Base-by-base conservation (phyloP, 768 basidiomycete species). In the Pleurotus ostreatus region DNA sequence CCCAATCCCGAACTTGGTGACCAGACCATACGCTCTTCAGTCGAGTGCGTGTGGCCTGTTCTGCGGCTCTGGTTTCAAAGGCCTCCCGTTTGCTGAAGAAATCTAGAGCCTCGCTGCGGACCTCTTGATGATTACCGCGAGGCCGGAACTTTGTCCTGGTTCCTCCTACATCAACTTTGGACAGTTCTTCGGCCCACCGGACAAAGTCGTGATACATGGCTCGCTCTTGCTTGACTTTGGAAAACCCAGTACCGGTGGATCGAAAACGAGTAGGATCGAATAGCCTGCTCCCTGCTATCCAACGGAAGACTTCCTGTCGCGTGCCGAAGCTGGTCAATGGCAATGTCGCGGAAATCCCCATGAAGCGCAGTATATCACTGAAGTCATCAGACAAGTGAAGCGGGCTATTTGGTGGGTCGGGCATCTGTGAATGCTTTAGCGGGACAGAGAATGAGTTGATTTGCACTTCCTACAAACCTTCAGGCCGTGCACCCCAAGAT, bases 201-300 rank as follows among this genome's bases (percentile, higher is more conserved):
- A 84, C 69, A 55, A 88, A 89, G 48, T 79, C 76, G 8, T 69
- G 65, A 61, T 85, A 87, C 85, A 88, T 85, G 40, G 61, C 69
- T 15, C 88, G 76, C 15, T 74, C 74, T 26, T 64, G 63, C 57
- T 72, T 75, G 49, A 74, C 75, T 60, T 81, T 83, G 60, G 62
- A 68, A 48, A 72, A 70, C 12, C 73, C 74, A 9, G 63, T 61
- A 55, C 76, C 76, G 12, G 46, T 22, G 12, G 57, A 44, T 26
- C 55, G 18, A 37, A 49, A 46, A 7, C 25, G 30, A 20, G 59
- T 62, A 2, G 79, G 72, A 55, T 78, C 68, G 61, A 85, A 87
- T 55, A 80, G 79, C n/a, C 74, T 74, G 8, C 80, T 81, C 4
- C 75, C 70, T 2, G 72, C 70, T 1, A 79, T 75, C 80, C 89